phyloP scores from a whole-genome alignment of 2,329 filamentous ascomycete genomes.

The Cladophialophora psammophila region DNA sequence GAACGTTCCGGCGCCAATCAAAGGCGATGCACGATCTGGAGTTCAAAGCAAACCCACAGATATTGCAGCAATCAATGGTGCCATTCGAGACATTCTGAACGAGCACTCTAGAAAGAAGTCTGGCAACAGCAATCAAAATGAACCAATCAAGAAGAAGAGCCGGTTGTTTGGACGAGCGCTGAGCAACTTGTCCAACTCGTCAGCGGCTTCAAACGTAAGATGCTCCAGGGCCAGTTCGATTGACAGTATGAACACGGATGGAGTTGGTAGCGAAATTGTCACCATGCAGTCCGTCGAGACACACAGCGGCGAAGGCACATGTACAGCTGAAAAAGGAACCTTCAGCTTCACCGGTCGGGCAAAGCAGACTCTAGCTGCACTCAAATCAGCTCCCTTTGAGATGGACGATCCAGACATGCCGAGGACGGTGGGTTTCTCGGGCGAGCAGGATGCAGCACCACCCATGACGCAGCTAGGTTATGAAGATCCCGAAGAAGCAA shows the following conservation, averaged over 20 bases:
- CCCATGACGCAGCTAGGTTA: slow-evolving; percentile 58
- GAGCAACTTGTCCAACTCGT: slow-evolving; percentile 52
- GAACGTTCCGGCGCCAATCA: slow-evolving; percentile 4
- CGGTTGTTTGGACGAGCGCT: slow-evolving; percentile 53
- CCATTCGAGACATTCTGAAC: slow-evolving; percentile 52
- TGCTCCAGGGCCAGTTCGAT: slow-evolving; percentile 58
- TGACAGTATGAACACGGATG: slow-evolving; percentile 55
- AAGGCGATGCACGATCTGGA: not conserved
- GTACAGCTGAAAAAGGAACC: slow-evolving; percentile 19
- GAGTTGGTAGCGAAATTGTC: slow-evolving; percentile 46
- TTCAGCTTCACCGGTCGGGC: slow-evolving; percentile 35
- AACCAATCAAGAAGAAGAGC: slow-evolving; percentile 42
- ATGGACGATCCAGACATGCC: slow-evolving; percentile 42
- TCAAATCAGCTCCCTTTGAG: slow-evolving; percentile 46
- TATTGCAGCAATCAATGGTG: slow-evolving; percentile 45
- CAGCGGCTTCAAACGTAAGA: slow-evolving; percentile 40
- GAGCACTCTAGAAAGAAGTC: slow-evolving; percentile 45
- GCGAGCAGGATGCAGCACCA: slow-evolving; percentile 48
- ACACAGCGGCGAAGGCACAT: slow-evolving; percentile 19
- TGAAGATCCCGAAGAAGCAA: slow-evolving; percentile 58
- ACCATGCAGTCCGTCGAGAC: slow-evolving; percentile 25
- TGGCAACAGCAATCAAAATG: slow-evolving; percentile 37
- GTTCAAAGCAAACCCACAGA: slow-evolving; percentile 19
- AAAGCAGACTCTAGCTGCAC: slow-evolving; percentile 39
- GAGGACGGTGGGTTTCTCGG: slow-evolving; percentile 37